Percentiles rank a stretch among this genome's conserved stretches.
These are phyloP conservation scores for Ensete glaucum DNA, from an alignment of 176 grass and related monocot species.

Conservation along the genomic window DNA sequence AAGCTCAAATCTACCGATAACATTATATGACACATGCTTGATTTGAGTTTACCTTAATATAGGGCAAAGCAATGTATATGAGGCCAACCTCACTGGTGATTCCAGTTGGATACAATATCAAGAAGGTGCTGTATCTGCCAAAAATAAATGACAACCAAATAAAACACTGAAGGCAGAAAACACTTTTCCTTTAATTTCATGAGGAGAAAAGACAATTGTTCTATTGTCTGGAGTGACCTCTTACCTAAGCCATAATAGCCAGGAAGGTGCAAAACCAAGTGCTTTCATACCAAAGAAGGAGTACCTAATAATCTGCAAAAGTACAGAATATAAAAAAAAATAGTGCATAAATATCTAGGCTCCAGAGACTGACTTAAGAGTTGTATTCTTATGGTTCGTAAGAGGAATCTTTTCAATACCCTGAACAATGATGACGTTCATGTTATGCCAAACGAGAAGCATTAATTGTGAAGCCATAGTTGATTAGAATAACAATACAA, in stretches of 20 bases:
- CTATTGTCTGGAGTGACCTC: neutral
- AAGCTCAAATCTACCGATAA: no score
- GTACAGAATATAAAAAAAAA: neutral
- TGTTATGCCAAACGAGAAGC: no score
- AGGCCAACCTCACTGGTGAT: constrained; percentile 51
- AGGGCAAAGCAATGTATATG: constrained; percentile 38
- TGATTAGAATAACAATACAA: neutral
- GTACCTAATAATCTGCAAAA: constrained; percentile 73
- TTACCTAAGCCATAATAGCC: constrained; percentile 92
- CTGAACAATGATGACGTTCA: neutral
- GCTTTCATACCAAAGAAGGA: constrained; percentile 89
- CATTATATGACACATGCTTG: neutral
- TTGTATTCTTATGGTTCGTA: no score
- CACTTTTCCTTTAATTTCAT: neutral
- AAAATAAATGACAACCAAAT: neutral
- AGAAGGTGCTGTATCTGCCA: constrained; percentile 43
- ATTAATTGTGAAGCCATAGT: neutral
- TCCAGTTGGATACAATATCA: constrained; percentile 46
- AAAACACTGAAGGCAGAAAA: neutral
- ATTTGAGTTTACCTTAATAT: constrained; percentile 30
- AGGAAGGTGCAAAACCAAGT: constrained; percentile 64
- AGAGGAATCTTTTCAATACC: neutral
- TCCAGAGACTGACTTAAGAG: neutral
- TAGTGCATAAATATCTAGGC: neutral
- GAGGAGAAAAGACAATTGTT: neutral